Base-by-base conservation (phyloP, 2,329 filamentous ascomycete species). In the Exutisphaerella laricina region DNA sequence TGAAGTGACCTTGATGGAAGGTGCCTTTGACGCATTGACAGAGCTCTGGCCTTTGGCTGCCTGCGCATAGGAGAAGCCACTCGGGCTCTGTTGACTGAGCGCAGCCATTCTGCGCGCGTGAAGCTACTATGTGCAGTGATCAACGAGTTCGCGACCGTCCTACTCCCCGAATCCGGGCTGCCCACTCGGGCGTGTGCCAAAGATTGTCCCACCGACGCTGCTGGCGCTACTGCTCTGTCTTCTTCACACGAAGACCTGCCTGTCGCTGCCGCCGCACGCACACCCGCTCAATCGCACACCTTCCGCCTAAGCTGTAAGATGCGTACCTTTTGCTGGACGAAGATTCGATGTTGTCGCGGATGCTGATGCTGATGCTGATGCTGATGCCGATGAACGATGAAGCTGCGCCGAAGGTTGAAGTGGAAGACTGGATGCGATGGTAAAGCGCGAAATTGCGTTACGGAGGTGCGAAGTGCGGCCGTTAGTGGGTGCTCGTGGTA, bases 41-140 rank as follows among this genome's bases (percentile, higher is more conserved):
- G 73, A 61, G 43, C 77, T 70, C 58, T 84, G 78, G 60, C 89
- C 88, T 67, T 92, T 92, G 47, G 90, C 90, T 62, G 90, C 90
- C 75, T 95, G 88, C 59, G 90, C 90, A 68, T 97, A 97, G 47
- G 90, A 96, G 65, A 96, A 95, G 55, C 60, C 60, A 31, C 56
- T 56, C 17, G 59, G 55, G 56, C 58, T 60, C 21, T 49, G n/a
- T n/a, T n/a, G 44, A 31, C 34, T 53, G 28, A 48, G 45, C 32
- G 52, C 55, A 48, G 55, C 56, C 58, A 60, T 60, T 46, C 42
- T 44, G 38, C 39, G 23, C 25, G 22, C 39, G 35, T 37, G 43
- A 44, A 39, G 35, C 43, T 46, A 41, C 41, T 41, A 12, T 17
- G 14, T 41, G 36, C 23, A 33, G 25, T 39, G 43, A 25, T 22